phyloP scores from a whole-genome alignment of 1,284 basidiomycete genomes.

The Pholiota adiposa region DNA sequence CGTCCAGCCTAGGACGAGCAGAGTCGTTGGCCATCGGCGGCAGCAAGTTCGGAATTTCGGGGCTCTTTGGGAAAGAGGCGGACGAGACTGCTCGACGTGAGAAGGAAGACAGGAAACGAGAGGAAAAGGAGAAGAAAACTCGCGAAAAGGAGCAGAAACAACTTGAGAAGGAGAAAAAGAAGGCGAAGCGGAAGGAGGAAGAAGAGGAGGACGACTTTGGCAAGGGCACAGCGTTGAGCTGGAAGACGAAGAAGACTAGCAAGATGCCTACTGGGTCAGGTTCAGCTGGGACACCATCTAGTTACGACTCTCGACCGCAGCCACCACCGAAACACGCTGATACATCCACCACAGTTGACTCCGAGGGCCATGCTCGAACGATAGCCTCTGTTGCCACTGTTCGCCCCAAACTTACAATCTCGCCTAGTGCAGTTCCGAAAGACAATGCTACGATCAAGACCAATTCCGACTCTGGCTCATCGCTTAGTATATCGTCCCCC shows the following conservation, averaged over 20 bases:
- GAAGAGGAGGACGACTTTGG: constrained; percentile 19
- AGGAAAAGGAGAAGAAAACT: constrained; percentile 21
- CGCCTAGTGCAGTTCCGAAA: not conserved
- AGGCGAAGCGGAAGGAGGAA: constrained; percentile 22
- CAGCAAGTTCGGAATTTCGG: constrained; percentile 17
- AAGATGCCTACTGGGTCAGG: not conserved
- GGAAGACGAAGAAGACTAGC: constrained; percentile 14
- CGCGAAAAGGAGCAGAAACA: constrained; percentile 22
- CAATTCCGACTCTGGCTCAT: constrained; percentile 19
- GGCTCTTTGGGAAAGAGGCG: constrained; percentile 17
- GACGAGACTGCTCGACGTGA: constrained; percentile 5
- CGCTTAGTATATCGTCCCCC: constrained; percentile 33
- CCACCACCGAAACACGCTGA: not conserved
- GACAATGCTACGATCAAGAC: not conserved
- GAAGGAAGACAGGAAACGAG: constrained; percentile 21
- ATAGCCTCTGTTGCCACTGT: not conserved
- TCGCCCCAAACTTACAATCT: not conserved
- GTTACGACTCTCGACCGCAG: not conserved
- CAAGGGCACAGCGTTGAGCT: constrained; percentile 8
- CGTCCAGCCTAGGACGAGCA: not conserved
- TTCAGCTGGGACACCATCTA: not conserved
- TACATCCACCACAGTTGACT: not conserved
- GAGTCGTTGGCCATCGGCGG: not conserved
- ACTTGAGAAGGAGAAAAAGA: constrained; percentile 17
- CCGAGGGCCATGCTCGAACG: not conserved